Evolutionary conservation across 2,329 filamentous ascomycete genomes (phyloP).

Genomic region (Orbilia oligospora): DNA sequence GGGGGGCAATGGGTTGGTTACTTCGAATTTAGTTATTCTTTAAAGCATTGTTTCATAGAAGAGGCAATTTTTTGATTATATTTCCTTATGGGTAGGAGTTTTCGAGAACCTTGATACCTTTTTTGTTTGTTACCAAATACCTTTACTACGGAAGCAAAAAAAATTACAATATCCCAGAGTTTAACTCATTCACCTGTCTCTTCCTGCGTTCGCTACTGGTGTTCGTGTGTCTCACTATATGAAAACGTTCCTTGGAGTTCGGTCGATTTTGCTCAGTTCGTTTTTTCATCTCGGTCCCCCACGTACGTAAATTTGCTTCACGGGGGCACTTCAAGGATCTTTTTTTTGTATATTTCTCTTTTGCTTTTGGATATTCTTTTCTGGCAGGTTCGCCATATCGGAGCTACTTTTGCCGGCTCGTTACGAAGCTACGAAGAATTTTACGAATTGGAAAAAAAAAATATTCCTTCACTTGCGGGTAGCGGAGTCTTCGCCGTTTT

Average conservation of each 20-base stretch:
- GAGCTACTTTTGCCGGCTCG: constrained; percentile 19
- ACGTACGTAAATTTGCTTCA: constrained; percentile 21
- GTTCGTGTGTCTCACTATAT: constrained; percentile 22
- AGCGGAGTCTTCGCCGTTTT: constrained; percentile 5
- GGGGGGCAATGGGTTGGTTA: constrained; percentile 49
- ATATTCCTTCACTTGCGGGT: neutral
- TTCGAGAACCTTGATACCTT: constrained; percentile 53
- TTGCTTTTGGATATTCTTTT: constrained; percentile 30
- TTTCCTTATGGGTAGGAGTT: constrained; percentile 45
- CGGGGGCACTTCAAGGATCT: constrained; percentile 15
- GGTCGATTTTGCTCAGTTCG: constrained; percentile 30
- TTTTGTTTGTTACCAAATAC: constrained; percentile 38
- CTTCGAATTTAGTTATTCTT: constrained; percentile 29
- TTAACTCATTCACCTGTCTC: constrained; percentile 18
- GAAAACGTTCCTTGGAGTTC: constrained; percentile 47
- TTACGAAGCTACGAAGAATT: constrained; percentile 30
- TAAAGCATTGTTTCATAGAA: constrained; percentile 52
- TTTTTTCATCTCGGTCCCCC: constrained; percentile 10
- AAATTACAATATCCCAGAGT: constrained; percentile 18
- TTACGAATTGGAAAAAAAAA: constrained; percentile 6
- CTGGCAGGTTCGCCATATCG: constrained; percentile 41
- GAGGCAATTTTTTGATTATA: constrained; percentile 31
- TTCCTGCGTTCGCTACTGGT: constrained; percentile 19
- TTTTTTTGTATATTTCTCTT: constrained; percentile 10
- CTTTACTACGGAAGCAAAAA: constrained; percentile 26